phyloP scores from a whole-genome alignment of 257 asterid genomes.

The Fraxinus pennsylvanica region DNA sequence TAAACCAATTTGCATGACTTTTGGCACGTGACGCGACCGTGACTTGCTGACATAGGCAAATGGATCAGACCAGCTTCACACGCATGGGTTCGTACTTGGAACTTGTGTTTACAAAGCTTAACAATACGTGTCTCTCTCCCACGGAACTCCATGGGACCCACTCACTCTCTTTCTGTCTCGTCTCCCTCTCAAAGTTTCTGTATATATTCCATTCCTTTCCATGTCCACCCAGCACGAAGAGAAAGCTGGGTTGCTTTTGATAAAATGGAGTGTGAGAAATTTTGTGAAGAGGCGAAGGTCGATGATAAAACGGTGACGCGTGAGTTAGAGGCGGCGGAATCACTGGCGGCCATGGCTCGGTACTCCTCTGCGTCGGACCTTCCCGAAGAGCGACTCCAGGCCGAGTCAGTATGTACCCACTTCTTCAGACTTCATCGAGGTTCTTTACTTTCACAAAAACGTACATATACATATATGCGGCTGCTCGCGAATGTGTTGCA shows the following conservation, averaged over 20 bases:
- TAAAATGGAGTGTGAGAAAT: constrained; percentile 22
- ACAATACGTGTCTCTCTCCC: background rate
- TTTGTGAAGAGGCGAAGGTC: background rate
- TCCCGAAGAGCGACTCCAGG: background rate
- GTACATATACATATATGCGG: background rate
- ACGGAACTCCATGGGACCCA: background rate
- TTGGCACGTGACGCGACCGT: background rate
- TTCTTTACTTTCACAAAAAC: constrained; percentile 5
- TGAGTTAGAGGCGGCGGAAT: constrained; percentile 61
- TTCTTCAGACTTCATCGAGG: constrained; percentile 25
- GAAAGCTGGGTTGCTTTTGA: background rate
- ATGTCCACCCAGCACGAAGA: background rate
- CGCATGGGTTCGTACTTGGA: background rate
- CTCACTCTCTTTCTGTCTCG: background rate
- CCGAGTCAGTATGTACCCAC: constrained; percentile 15
- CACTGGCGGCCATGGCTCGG: constrained; percentile 46
- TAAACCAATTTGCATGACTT: background rate
- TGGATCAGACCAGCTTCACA: background rate
- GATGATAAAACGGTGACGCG: constrained; percentile 28
- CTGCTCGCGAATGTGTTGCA: background rate
- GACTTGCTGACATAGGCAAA: background rate
- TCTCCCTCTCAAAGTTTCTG: background rate
- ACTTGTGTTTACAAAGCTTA: background rate
- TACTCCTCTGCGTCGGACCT: constrained; percentile 12
- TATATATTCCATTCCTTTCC: background rate